Percentiles rank a stretch among this genome's conserved stretches.
Evolutionary conservation across 2,329 filamentous ascomycete genomes (phyloP).

Genomic region (Cylindrodendrum hubeiense): DNA sequence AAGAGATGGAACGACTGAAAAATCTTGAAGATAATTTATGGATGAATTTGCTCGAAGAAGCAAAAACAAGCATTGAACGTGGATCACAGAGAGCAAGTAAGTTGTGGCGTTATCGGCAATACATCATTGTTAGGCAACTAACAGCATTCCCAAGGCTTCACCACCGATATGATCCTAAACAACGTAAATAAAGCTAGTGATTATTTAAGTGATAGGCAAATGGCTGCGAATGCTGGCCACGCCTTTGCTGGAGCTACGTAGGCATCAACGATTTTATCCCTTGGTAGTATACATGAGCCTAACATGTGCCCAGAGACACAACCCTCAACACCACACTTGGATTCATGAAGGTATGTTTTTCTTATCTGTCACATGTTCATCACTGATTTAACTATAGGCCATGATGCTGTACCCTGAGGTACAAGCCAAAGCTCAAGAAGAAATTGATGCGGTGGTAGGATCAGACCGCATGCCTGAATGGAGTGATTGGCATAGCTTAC

Average conservation of each 20-base stretch:
- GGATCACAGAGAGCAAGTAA: slow-evolving; percentile 16
- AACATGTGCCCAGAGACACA: background rate
- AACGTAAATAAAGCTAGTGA: background rate
- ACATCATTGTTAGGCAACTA: background rate
- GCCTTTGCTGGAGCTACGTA: slow-evolving; percentile 11
- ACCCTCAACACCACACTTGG: slow-evolving; percentile 10
- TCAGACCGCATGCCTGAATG: slow-evolving; percentile 1
- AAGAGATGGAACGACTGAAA: slow-evolving; percentile 13
- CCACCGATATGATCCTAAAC: slow-evolving; percentile 13
- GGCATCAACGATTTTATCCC: background rate
- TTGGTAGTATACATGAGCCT: background rate
- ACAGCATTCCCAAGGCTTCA: background rate
- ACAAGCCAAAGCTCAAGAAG: slow-evolving; percentile 10
- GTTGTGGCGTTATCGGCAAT: background rate
- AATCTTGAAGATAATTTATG: slow-evolving; percentile 13
- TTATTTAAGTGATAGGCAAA: slow-evolving; percentile 12
- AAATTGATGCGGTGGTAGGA: slow-evolving; percentile 7
- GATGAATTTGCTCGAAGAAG: slow-evolving; percentile 8
- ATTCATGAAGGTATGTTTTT: slow-evolving; percentile 8
- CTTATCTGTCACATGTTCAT: no score
- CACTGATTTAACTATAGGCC: background rate
- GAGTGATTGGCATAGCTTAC: slow-evolving; percentile 5
- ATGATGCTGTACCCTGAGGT: slow-evolving; percentile 16
- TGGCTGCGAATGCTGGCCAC: slow-evolving; percentile 15
- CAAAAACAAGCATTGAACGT: background rate